Base-by-base conservation (phyloP, 441 rosid species). In the Erodium trifolium region DNA sequence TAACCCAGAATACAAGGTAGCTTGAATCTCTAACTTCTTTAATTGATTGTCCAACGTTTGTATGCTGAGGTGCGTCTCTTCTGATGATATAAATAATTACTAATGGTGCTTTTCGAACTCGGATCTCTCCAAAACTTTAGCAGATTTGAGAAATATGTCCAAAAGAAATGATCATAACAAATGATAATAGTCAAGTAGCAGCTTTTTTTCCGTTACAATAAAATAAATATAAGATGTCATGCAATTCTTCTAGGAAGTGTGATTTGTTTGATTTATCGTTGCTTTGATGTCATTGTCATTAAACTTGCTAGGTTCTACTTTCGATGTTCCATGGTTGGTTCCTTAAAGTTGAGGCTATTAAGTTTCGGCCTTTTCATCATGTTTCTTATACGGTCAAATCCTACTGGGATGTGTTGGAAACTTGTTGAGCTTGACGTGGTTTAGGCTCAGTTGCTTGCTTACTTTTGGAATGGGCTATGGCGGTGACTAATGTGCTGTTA, bases 1-100 rank as follows among this genome's bases (percentile, higher is more conserved):
- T 81, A 88, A 87, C 71, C 91, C 97, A 31, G 96, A 89, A 51
- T 84, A 86, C 83, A 93, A 89, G 96, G 97, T 93, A 80, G 79
- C 53, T 66, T 66, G 59, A 37, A 18, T 57, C 63, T 57, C 63
- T 57, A 57, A 57, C 63, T 8, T 57, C 4, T 18, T 7, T 57
- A 57, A 55, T 17, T 4, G 10, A 55, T 51, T 14, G 27, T 17
- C 62, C 62, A 3, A 55, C 13, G 4, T 55, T 14, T 55, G 62
- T 55, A 16, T 6, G 16, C 51, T 45, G 51, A 45, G 62, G 27
- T 17, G 8, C 11, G 14, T 55, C 23, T 55, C 23, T 55, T 16
- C 4, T 16, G 19, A 14, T 1, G 51, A 45, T 3, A 11, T 10
- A 11, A 45, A 45, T 45, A 45, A 1, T 45, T 45, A 45, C 51